Percentiles rank a stretch among this genome's conserved stretches.
Evolutionary conservation across 352 stramenopile species (phyloP).

Genomic region (Pythium phragmiticola): DNA sequence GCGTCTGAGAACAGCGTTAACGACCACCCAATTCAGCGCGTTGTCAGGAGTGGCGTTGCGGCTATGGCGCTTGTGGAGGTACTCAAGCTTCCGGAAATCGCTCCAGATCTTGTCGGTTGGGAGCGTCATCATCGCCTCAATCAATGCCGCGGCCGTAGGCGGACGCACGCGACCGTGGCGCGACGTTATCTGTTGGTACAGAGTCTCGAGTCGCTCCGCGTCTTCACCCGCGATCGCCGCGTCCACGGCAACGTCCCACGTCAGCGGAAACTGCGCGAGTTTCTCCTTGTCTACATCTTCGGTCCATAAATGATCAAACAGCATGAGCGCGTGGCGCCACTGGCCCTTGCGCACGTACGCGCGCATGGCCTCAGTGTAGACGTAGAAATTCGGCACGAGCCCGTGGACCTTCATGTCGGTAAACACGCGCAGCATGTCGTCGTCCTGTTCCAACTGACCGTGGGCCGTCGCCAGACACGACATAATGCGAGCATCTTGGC

Average conservation of each 20-base stretch:
- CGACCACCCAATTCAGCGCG: constrained; percentile 35
- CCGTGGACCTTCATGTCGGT: constrained; percentile 73
- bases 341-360: constrained; percentile 64
- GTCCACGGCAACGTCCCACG: constrained; percentile 67
- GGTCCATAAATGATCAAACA: constrained; percentile 69
- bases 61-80: constrained; percentile 36
- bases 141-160: constrained; percentile 46
- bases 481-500: constrained; percentile 55
- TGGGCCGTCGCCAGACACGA: constrained; percentile 64
- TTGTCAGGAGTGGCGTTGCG: background rate
- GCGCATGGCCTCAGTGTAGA: constrained; percentile 69
- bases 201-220: constrained; percentile 36
- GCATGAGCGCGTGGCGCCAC: constrained; percentile 67
- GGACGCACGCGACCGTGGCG: constrained; percentile 42
- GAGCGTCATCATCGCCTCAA: constrained; percentile 39
- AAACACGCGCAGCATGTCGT: constrained; percentile 66
- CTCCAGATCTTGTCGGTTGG: constrained; percentile 54
- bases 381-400: constrained; percentile 60
- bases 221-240: constrained; percentile 51
- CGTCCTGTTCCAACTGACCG: constrained; percentile 35
- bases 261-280: constrained; percentile 41
- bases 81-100: constrained; percentile 45
- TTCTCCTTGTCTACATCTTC: constrained; percentile 40
- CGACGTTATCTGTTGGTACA: constrained; percentile 49
- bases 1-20: constrained; percentile 65